A percentile compares a stretch with the other conserved stretches of the same genome.
Conservation (phyloP, 2,329 filamentous ascomycete genomes). For the Talaromyces sp. region DNA sequence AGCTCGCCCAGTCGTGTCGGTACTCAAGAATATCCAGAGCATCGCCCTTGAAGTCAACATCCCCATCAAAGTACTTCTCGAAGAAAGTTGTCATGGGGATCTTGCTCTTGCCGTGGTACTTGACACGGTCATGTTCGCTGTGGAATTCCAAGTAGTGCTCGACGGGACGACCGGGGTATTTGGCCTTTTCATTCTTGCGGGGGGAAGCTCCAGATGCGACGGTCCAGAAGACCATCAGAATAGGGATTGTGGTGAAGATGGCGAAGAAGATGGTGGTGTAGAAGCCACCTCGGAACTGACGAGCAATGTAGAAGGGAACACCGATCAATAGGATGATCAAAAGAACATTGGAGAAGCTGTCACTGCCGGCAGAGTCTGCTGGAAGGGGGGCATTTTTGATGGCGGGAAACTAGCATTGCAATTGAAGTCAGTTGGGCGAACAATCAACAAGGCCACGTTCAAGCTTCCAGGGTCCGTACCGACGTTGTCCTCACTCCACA, state of each 20-base stretch:
- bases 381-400: conserved; percentile 95
- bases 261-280: conserved; percentile 86
- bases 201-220: conserved; percentile 74
- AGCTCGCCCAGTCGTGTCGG: conserved; percentile 95
- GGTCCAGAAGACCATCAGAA: conserved; percentile 79
- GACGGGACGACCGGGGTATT: conserved; percentile 76
- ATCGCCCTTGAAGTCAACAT: conserved; percentile 95
- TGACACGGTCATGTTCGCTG: conserved; percentile 44
- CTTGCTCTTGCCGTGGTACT: conserved; percentile 49
- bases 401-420: conserved; percentile 63
- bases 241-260: conserved; percentile 71
- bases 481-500: conserved; percentile 61
- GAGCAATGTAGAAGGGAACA: conserved; percentile 75
- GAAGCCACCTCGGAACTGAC: conserved; percentile 77
- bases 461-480: conserved; percentile 41
- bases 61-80: conserved; percentile 95
- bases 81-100: conserved; percentile 74
- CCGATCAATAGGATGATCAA: conserved; percentile 66
- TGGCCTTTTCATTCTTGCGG: conserved; percentile 88
- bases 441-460: conserved; percentile 12
- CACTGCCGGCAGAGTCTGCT: conserved; percentile 77
- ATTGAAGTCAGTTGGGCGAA: conserved; percentile 3
- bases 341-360: conserved; percentile 79
- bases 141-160: conserved; percentile 70
- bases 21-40: conserved; percentile 85